These are phyloP conservation scores for Chaetomium tenue DNA, from an alignment of 495 filamentous ascomycete genomes.

Conservation along the genomic window DNA sequence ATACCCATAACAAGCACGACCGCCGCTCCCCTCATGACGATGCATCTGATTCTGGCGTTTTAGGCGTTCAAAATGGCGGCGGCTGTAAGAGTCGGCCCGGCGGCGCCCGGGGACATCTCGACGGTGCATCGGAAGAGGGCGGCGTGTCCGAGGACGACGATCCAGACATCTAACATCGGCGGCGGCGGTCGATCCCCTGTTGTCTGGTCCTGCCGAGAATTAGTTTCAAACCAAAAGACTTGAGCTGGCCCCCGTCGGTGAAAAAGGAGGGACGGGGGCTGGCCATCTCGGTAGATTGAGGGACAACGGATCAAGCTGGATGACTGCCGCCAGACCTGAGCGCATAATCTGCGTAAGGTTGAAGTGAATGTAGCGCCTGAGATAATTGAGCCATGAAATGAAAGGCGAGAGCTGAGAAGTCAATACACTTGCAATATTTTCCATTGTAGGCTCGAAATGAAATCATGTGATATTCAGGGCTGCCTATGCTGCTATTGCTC, in stretches of 20 bases:
- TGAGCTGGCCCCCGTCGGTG: constrained; percentile 1
- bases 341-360: neutral
- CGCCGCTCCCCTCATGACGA: constrained; percentile 31
- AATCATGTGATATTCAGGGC: neutral
- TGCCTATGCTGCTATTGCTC: neutral
- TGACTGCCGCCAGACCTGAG: constrained; percentile 39
- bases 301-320: constrained; percentile 46
- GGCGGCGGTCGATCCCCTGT: constrained; percentile 54
- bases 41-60: constrained; percentile 45
- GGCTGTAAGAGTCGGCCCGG: constrained; percentile 28
- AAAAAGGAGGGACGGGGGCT: neutral
- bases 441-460: neutral
- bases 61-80: constrained; percentile 45
- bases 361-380: constrained; percentile 3
- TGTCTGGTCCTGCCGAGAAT: constrained; percentile 50
- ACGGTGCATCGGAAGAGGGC: constrained; percentile 37
- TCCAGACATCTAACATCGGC: constrained; percentile 42
- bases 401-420: neutral
- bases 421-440: constrained; percentile 6
- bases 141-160: constrained; percentile 45
- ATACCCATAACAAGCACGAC: constrained; percentile 38
- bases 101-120: constrained; percentile 35
- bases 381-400: neutral
- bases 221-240: neutral
- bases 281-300: constrained; percentile 43